Evolutionary conservation across 129 eudicot species (phyloP), one percentile per base, ranked within the genome.

Genomic region (Tagetes patula): DNA sequence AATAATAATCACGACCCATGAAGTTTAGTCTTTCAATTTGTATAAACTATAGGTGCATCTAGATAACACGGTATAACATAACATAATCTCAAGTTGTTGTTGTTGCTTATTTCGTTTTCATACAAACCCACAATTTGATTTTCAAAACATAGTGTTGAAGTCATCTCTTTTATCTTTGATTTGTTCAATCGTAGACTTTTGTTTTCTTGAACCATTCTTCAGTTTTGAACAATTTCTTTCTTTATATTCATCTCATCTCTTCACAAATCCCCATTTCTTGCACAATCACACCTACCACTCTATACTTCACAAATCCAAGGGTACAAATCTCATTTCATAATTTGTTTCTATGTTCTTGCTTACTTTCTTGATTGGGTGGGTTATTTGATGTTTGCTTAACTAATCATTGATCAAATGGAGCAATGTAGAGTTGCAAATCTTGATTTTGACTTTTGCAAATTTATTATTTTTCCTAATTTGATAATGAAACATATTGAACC

Each of bases 101-200:
- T 20, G 27, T 20, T 20, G 27, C 27, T 20, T 20, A 20, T 20
- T 20, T 20, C 27, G 27, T 20, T 20, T 20, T 20, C 27, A 20
- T 20, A 20, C 27, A 20, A 20, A 20, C 27, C 27, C 27, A 20
- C 27, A 20, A 20, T 20, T 20, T 20, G 27, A 20, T 20, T 20
- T 20, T 20, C 27, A 20, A 20, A 20, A 20, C 27, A 0, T 0
- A 20, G 27, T 20, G 27, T 20, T 20, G 0, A 20, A 20, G 27
- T 20, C 27, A 20, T 20, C 27, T 20, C 27, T 20, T 20, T 20
- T 20, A 20, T 20, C 27, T 20, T 20, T 20, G 27, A 20, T 20
- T 20, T 62, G 31, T 2, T 34, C 73, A 52, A n/a, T 45, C 55
- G 33, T 69, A 48, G 82, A 77, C 82, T 63, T 77, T 70, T 59